Evolutionary conservation across 768 basidiomycete species (phyloP).

Genomic region (Boletus insuetus): DNA sequence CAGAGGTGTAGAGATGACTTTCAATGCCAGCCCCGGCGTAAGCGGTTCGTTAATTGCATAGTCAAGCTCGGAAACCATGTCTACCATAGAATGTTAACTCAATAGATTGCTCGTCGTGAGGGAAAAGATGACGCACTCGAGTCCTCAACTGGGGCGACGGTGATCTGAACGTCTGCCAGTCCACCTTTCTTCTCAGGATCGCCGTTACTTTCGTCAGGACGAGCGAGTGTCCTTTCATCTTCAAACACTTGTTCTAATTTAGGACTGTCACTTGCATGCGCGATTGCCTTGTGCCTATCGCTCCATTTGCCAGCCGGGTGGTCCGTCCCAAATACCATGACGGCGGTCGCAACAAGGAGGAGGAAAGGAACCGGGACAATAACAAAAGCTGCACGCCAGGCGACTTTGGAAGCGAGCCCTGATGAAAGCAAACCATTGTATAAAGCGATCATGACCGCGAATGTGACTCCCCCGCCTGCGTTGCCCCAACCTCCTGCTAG

Average conservation of each 20-base stretch:
- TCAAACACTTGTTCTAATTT: neutral
- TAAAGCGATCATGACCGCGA: conserved; percentile 21
- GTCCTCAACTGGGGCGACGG: neutral
- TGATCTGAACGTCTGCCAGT: conserved; percentile 17
- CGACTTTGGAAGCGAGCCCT: conserved; percentile 38
- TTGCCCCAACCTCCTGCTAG: conserved; percentile 2
- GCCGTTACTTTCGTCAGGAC: conserved; percentile 11
- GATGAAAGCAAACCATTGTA: conserved; percentile 38
- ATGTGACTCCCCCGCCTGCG: conserved; percentile 6
- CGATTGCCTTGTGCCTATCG: conserved; percentile 7
- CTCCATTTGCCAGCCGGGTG: conserved; percentile 10
- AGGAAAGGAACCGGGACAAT: conserved; percentile 56
- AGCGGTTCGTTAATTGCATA: conserved; percentile 1
- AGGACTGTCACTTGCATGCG: neutral
- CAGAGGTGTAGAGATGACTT: neutral
- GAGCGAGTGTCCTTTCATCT: conserved; percentile 9
- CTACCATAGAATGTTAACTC: conserved; percentile 1
- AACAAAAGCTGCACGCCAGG: conserved; percentile 57
- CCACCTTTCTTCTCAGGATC: conserved; percentile 29
- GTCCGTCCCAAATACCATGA: conserved; percentile 6
- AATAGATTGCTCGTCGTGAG: neutral
- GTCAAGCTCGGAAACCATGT: conserved; percentile 11
- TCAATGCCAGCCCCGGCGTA: neutral
- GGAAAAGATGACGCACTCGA: neutral
- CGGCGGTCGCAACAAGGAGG: conserved; percentile 35